A percentile compares a stretch with the other conserved stretches of the same genome.
These are phyloP conservation scores for Pseudogymnoascus sp. DNA, from an alignment of 2,329 filamentous ascomycete genomes.

Conservation along the genomic window DNA sequence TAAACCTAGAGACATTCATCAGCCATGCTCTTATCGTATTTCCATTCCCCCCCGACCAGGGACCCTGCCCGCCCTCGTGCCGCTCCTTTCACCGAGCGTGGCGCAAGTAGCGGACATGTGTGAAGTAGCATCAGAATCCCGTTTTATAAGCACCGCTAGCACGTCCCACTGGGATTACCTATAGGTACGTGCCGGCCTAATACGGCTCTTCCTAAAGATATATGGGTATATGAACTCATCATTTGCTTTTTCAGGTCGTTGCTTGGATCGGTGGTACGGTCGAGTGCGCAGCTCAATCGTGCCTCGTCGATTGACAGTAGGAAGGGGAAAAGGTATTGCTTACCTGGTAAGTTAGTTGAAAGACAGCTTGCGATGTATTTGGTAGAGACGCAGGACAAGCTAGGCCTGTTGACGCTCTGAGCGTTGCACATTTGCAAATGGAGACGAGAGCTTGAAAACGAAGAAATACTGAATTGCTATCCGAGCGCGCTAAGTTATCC, in stretches of 20 bases:
- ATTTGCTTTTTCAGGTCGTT: background rate
- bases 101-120: background rate
- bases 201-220: constrained; percentile 7
- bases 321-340: background rate
- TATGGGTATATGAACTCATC: constrained; percentile 7
- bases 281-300: background rate
- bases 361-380: background rate
- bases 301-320: background rate
- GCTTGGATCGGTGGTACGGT: background rate
- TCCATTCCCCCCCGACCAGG: background rate
- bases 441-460: background rate
- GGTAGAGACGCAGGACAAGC: background rate
- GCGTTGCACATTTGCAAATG: background rate
- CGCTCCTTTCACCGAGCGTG: background rate
- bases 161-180: constrained; percentile 4
- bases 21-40: background rate
- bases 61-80: background rate
- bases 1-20: background rate
- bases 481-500: background rate
- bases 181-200: constrained; percentile 6
- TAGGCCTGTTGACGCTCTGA: background rate
- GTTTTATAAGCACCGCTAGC: constrained; percentile 3
- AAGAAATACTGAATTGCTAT: constrained; percentile 4
- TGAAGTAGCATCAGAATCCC: constrained; percentile 7
- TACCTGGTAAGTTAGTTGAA: background rate